Conservation (phyloP, 139 green algal genomes). For the Auxenochlorella protothecoides region DNA sequence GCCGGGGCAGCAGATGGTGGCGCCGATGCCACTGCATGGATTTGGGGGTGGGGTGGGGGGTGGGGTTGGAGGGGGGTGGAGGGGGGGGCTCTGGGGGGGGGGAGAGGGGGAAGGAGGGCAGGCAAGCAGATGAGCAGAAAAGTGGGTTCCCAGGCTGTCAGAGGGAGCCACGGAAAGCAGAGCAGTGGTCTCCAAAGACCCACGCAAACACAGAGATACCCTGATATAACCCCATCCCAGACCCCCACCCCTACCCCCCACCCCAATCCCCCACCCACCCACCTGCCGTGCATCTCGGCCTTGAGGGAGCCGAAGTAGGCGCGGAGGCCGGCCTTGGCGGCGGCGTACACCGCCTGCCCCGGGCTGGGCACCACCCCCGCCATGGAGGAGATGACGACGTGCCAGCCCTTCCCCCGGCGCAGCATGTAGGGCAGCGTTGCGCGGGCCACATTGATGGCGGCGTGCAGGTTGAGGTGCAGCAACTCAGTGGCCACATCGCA, state of each 20-base stretch:
- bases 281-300: conserved; percentile 51
- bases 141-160: background rate
- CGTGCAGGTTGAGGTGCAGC: conserved; percentile 63
- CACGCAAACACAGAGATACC: background rate
- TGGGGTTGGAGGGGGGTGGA: background rate
- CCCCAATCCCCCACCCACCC: background rate
- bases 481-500: conserved; percentile 44
- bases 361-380: conserved; percentile 58
- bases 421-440: conserved; percentile 58
- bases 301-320: conserved; percentile 65
- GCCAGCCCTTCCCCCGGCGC: conserved; percentile 29
- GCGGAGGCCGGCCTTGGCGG: conserved; percentile 56
- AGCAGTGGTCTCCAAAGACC: too few species aligned
- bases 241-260: background rate
- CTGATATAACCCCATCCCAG: background rate
- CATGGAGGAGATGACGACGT: conserved; percentile 68
- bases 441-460: conserved; percentile 56
- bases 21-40: conserved; percentile 39
- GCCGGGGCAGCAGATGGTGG: conserved; percentile 70
- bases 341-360: conserved; percentile 56
- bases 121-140: background rate
- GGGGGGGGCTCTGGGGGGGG: background rate
- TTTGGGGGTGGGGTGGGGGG: too few species aligned
- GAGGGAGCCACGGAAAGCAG: background rate
- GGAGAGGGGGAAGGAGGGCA: background rate